These are phyloP conservation scores for Rhodotorula sp. DNA, from an alignment of 1,284 basidiomycete species.

Conservation along the genomic window DNA sequence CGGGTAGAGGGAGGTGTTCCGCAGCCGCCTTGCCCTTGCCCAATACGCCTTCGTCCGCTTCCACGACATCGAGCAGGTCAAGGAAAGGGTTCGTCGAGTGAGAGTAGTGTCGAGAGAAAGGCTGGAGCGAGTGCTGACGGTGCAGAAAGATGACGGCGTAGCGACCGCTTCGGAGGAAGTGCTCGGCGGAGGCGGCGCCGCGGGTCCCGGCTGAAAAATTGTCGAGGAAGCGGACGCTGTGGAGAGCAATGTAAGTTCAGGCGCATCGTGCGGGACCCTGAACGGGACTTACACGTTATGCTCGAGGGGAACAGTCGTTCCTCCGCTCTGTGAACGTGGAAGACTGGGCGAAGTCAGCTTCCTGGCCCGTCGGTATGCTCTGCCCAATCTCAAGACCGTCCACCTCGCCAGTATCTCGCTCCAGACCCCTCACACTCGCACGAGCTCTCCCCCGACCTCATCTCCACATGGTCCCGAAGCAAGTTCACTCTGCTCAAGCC, in stretches of 20 bases:
- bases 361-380: background rate
- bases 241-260: too few species aligned
- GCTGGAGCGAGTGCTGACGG: slow-evolving; percentile 92
- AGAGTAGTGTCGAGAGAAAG: slow-evolving; percentile 94
- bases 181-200: slow-evolving; percentile 95
- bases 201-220: slow-evolving; percentile 98
- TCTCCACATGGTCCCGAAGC: background rate
- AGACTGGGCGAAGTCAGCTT: slow-evolving; percentile 12
- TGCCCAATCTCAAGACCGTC: too few species aligned
- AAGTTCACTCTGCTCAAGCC: background rate
- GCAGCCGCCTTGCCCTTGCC: slow-evolving; percentile 8
- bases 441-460: background rate
- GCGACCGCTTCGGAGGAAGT: slow-evolving; percentile 78
- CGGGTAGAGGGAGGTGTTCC: background rate
- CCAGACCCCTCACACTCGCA: too few species aligned
- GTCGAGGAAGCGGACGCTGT: slow-evolving; percentile 92
- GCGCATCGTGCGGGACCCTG: too few species aligned
- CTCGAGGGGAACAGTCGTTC: slow-evolving; percentile 91
- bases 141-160: slow-evolving; percentile 99
- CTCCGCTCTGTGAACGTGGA: slow-evolving; percentile 69
- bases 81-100: slow-evolving; percentile 97
- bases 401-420: too few species aligned
- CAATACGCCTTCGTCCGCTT: slow-evolving; percentile 15
- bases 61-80: slow-evolving; percentile 82
- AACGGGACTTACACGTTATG: slow-evolving; percentile 79